A percentile compares a stretch with the other conserved stretches of the same genome.
Evolutionary conservation across 768 basidiomycete species (phyloP).

Genomic region (Lentinus tigrinus): DNA sequence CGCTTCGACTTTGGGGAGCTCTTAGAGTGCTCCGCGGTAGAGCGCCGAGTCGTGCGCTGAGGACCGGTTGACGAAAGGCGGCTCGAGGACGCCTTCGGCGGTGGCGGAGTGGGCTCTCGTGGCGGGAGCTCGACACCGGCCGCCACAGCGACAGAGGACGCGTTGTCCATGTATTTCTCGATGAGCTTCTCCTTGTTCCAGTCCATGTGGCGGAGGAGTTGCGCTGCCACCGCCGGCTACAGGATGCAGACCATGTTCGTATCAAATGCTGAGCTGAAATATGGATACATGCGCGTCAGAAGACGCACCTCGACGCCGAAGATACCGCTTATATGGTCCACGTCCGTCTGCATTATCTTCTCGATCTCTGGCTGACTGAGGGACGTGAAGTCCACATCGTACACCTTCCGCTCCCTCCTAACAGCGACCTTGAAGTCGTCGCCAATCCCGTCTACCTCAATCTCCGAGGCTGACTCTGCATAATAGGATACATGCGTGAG

Average conservation of each 20-base stretch:
- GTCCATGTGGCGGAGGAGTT: conserved; percentile 77
- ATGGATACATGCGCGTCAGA: background rate
- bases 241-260: background rate
- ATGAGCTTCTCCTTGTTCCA: conserved; percentile 98
- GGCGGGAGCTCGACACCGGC: conserved; percentile 67
- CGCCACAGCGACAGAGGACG: conserved; percentile 62
- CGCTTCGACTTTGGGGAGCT: conserved; percentile 26
- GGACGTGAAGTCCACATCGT: conserved; percentile 83
- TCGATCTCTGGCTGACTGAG: conserved; percentile 73
- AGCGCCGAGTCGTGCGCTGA: conserved; percentile 25
- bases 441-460: conserved; percentile 65
- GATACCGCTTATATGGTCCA: conserved; percentile 85
- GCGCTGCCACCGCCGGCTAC: conserved; percentile 60
- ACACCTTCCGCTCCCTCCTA: conserved; percentile 63
- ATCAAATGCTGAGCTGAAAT: background rate
- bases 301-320: conserved; percentile 84
- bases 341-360: conserved; percentile 71
- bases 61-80: conserved; percentile 34
- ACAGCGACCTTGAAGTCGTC: conserved; percentile 61
- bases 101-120: conserved; percentile 22
- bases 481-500: background rate
- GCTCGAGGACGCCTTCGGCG: conserved; percentile 32
- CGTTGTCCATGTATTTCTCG: conserved; percentile 96
- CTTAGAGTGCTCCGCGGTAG: conserved; percentile 25
- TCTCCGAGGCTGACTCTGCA: conserved; percentile 48